Conservation (phyloP, 305 asterid genomes). For the Rubia peregrina region DNA sequence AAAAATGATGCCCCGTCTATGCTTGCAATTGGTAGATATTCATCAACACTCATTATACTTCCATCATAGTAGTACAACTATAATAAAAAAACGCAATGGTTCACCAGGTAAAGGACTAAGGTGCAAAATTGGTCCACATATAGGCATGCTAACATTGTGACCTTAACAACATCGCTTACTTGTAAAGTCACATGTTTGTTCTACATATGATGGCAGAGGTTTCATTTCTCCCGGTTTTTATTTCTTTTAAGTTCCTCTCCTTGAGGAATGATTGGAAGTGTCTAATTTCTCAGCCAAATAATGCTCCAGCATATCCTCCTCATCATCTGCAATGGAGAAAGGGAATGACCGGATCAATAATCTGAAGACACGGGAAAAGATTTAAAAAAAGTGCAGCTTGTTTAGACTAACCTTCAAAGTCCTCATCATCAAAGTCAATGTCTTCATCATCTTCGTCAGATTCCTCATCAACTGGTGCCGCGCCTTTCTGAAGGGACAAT, state of each 20-base stretch:
- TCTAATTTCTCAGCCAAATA: conserved; percentile 76
- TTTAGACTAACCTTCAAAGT: conserved; percentile 61
- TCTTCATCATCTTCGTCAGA: conserved; percentile 76
- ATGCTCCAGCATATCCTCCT: conserved; percentile 95
- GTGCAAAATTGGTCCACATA: conserved; percentile 1
- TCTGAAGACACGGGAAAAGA: not conserved
- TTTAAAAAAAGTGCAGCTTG: not conserved
- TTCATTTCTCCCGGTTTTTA: not conserved
- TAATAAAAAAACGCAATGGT: not conserved
- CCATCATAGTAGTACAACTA: not conserved
- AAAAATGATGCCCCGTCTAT: not conserved
- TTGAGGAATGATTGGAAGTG: conserved; percentile 38
- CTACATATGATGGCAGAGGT: not conserved
- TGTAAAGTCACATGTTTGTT: not conserved
- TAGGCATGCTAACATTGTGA: not conserved
- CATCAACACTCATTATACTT: not conserved
- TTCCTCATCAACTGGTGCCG: conserved; percentile 49
- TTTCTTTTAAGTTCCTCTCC: conserved; percentile 20
- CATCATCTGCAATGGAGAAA: conserved; percentile 47
- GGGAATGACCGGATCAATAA: not conserved
- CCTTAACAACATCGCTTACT: not conserved
- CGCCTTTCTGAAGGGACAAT: conserved; percentile 54
- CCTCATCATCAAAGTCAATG: conserved; percentile 82
- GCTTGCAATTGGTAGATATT: not conserved
- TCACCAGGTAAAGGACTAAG: not conserved